phyloP scores from a whole-genome alignment of 1,284 basidiomycete genomes.

The Pterula multifida region DNA sequence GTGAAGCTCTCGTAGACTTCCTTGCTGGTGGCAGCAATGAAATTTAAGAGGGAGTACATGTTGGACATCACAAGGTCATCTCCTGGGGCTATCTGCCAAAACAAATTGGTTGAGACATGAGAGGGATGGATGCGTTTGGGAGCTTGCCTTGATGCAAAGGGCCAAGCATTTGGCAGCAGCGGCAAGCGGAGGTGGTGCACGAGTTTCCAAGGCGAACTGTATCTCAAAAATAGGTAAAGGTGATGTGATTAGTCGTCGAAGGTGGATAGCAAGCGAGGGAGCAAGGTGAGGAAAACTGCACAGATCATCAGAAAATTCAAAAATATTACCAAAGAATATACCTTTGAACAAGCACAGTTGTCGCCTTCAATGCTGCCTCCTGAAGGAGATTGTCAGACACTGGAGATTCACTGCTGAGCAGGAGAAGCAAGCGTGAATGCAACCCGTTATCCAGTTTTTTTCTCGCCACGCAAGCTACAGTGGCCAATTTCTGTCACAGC shows the following conservation, averaged over 20 bases:
- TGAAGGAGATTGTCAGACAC: conserved; percentile 74
- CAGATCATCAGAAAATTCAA: conserved; percentile 6
- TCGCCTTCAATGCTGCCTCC: conserved; percentile 76
- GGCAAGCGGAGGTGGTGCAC: conserved; percentile 64
- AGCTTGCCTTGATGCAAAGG: conserved; percentile 70
- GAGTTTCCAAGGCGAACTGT: conserved; percentile 64
- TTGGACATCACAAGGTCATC: conserved; percentile 91
- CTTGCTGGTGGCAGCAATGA: conserved; percentile 73
- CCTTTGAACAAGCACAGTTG: conserved; percentile 76
- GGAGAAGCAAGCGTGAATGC: conserved; percentile 57
- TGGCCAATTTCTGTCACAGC: conserved; percentile 68
- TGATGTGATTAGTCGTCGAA: conserved; percentile 82
- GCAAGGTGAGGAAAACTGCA: conserved; percentile 79
- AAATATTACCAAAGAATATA: conserved; percentile 20
- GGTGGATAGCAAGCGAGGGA: conserved; percentile 62
- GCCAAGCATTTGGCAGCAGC: conserved; percentile 87
- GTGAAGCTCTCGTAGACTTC: conserved; percentile 47
- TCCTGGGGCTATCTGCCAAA: conserved; percentile 66
- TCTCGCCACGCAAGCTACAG: conserved; percentile 71
- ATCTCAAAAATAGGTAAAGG: conserved; percentile 84
- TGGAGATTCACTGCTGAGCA: conserved; percentile 76
- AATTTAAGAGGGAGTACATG: conserved; percentile 92
- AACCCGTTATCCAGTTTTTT: conserved; percentile 60
- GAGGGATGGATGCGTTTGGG: not conserved
- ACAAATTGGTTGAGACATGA: conserved; percentile 1